Evolutionary conservation across 345 rosid species (phyloP).

Genomic region (Balakata baccata): DNA sequence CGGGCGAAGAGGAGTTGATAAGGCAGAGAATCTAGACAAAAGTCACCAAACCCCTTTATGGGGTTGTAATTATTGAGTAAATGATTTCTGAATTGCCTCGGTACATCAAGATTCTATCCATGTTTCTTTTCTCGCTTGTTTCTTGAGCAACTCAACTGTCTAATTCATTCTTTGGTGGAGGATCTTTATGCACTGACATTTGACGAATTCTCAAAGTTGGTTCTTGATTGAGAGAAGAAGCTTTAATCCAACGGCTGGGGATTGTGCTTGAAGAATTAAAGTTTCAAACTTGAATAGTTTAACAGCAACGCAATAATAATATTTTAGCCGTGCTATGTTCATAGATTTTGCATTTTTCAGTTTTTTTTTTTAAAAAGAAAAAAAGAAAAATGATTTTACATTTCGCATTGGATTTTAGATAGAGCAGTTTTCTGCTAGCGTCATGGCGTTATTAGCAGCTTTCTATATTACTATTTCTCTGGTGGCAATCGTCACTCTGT

Average conservation of each 20-base stretch:
- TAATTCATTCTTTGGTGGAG: background rate
- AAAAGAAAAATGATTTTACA: too few relatives aligned
- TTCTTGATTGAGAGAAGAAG: background rate
- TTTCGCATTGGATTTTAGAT: background rate
- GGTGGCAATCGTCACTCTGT: background rate
- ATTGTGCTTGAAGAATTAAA: background rate
- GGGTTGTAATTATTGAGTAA: constrained; percentile 2
- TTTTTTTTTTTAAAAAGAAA: too few relatives aligned
- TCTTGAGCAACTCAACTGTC: background rate
- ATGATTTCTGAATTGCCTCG: constrained; percentile 11
- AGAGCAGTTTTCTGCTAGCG: constrained; percentile 12
- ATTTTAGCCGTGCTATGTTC: background rate
- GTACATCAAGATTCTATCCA: constrained; percentile 18
- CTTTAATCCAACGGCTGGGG: constrained; percentile 12
- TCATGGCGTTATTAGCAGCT: background rate
- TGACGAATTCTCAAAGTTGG: background rate
- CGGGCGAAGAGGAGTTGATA: constrained; percentile 9
- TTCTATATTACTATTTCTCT: background rate
- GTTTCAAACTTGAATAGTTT: background rate
- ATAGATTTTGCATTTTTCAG: too few relatives aligned
- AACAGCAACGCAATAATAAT: background rate
- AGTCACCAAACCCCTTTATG: background rate
- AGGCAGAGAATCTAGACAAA: background rate
- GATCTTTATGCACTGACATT: background rate
- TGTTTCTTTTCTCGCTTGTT: background rate